Evolutionary conservation across 1,284 basidiomycete genomes (phyloP).

Genomic region (Cryptococcus sp.): DNA sequence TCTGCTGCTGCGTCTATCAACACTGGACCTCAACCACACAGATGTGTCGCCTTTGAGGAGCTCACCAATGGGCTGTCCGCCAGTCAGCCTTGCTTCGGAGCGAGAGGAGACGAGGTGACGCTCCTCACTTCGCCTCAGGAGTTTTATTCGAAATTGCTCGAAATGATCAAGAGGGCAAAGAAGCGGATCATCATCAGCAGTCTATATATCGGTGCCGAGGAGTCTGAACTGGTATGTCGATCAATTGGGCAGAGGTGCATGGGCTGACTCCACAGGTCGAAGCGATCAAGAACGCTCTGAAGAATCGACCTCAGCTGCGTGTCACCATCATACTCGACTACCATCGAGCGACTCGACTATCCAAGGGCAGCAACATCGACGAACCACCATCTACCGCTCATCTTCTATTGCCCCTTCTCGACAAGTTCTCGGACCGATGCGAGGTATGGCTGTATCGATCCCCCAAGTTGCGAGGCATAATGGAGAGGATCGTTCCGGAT

Average conservation of each 20-base stretch:
- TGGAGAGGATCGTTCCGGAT: conserved; percentile 75
- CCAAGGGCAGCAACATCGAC: conserved; percentile 22
- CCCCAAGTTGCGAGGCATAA: conserved; percentile 69
- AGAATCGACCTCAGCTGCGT: conserved; percentile 57
- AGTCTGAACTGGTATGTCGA: conserved; percentile 56
- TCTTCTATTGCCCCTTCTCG: conserved; percentile 65
- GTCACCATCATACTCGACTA: conserved; percentile 78
- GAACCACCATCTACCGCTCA: conserved; percentile 58
- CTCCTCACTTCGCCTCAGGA: conserved; percentile 45
- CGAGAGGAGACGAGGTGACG: conserved; percentile 44
- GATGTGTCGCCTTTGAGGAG: conserved; percentile 25
- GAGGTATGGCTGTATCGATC: conserved; percentile 77
- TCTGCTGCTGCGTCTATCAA: too few species aligned
- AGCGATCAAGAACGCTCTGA: conserved; percentile 58
- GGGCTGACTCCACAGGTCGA: conserved; percentile 55
- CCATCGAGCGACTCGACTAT: conserved; percentile 81
- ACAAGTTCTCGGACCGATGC: conserved; percentile 67
- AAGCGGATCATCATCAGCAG: conserved; percentile 79
- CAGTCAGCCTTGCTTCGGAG: conserved; percentile 47
- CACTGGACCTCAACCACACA: conserved; percentile 13
- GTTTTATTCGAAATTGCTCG: conserved; percentile 48
- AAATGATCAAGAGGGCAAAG: conserved; percentile 66
- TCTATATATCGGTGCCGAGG: conserved; percentile 69
- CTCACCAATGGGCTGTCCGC: conserved; percentile 24
- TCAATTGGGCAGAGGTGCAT: background rate